A percentile compares a stretch with the other conserved stretches of the same genome.
These are phyloP conservation scores for Drechslerella coelobrocha DNA, from an alignment of 2,329 filamentous ascomycete species.

Conservation along the genomic window DNA sequence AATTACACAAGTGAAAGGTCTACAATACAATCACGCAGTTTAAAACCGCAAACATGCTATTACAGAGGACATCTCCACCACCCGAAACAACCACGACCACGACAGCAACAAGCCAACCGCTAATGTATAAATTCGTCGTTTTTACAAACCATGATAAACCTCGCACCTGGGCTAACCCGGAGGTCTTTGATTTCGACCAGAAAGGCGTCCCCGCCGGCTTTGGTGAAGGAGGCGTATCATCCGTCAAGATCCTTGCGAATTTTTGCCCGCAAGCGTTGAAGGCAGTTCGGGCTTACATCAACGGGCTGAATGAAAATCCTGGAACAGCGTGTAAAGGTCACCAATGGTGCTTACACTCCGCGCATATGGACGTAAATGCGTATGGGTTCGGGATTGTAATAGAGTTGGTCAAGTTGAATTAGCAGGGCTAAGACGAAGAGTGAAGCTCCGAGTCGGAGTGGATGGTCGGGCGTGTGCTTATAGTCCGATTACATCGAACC, in stretches of 20 bases:
- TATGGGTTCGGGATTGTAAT: constrained; percentile 11
- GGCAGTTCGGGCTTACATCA: not conserved
- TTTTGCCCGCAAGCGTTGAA: constrained; percentile 16
- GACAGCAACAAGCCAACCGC: not conserved
- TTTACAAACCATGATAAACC: constrained; percentile 30
- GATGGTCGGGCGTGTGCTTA: too few species aligned
- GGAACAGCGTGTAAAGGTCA: not conserved
- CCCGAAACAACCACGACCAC: not conserved
- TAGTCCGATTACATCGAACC: too few species aligned
- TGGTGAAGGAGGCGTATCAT: not conserved
- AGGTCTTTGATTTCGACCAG: constrained; percentile 15
- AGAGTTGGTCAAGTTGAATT: constrained; percentile 5
- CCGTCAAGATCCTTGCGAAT: constrained; percentile 11
- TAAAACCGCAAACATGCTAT: not conserved
- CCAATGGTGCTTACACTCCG: constrained; percentile 10
- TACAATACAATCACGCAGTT: not conserved
- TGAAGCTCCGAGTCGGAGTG: not conserved
- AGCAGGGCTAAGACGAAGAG: not conserved
- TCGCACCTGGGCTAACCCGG: constrained; percentile 12
- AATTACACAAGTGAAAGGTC: too few species aligned
- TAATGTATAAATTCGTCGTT: constrained; percentile 24
- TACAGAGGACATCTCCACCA: not conserved
- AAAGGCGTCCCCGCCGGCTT: not conserved
- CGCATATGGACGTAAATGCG: not conserved
- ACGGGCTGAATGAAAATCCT: constrained; percentile 1